Base-by-base conservation (phyloP, 2,329 filamentous ascomycete species). In the Nothophaeocryptopus gaeumannii region DNA sequence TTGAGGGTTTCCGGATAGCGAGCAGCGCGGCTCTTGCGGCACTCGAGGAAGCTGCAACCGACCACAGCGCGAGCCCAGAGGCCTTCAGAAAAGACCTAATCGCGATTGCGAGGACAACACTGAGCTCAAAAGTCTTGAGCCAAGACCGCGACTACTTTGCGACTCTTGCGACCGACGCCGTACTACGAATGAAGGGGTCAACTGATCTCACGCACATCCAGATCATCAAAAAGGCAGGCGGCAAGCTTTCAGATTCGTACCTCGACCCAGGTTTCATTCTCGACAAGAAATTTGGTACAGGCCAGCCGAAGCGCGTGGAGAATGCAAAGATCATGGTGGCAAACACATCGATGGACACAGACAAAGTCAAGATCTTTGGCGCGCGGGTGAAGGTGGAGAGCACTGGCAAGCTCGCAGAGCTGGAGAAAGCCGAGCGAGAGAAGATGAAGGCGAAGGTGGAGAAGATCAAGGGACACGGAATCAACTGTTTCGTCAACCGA, bases 391-490 rank as follows among this genome's bases (percentile, higher is more conserved):
- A 97, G 81, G 93, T 99, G 53, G 88, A 89, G 61, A 92, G 89
- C 30, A 99, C 93, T 2, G 89, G 89, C 70, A 96, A 97, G 79
- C 81, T 99, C 42, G 93, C 93, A n/a, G 93, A 99, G 66, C 79
- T 99, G 47, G 93, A 99, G 73, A 96, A 95, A 80, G 93, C 93
- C 5, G 93, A 97, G 78, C 87, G 89, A 65, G 93, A 99, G 65
- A 97, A 97, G 84, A 99, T 99, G 93, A 95, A 91, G 80, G 87
- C 88, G 59, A 99, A 99, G 81, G 93, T 99, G 39, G 93, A 99
- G 58, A 92, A 89, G 73, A 99, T 99, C 77, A 99, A 97, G 82
- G 82, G 89, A 39, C 93, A 99, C 67, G 93, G 93, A 52, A 96
- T 99, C 76, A 99, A 99, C 81, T 97, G 93, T 79, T 99, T 99